phyloP scores from a whole-genome alignment of 129 eudicot species.

The carrot (Daucus carota) region DH1_v3.0 NC_030381.2:56138001-56138500 shows the following conservation, averaged over 20 bases:
- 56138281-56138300: too few species aligned
- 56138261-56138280: not conserved
- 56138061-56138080: slow-evolving; percentile 46
- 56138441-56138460: not conserved
- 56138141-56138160: not conserved
- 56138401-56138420: too few species aligned
- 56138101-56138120: not conserved
- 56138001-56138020: slow-evolving; percentile 55
- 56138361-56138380: not conserved
- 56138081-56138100: slow-evolving; percentile 21
- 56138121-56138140: not conserved
- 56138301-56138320: not conserved
- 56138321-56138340: not conserved
- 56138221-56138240: not conserved
- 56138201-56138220: not conserved
- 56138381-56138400: too few species aligned
- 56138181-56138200: not conserved
- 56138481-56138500: not conserved
- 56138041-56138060: slow-evolving; percentile 41
- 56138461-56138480: not conserved
- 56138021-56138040: slow-evolving; percentile 46
- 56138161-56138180: not conserved
- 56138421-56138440: too few species aligned
- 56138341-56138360: not conserved
- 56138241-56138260: not conserved